Conservation (phyloP, 148 eudicot genomes). For the Vaccinium darrowii region DNA sequence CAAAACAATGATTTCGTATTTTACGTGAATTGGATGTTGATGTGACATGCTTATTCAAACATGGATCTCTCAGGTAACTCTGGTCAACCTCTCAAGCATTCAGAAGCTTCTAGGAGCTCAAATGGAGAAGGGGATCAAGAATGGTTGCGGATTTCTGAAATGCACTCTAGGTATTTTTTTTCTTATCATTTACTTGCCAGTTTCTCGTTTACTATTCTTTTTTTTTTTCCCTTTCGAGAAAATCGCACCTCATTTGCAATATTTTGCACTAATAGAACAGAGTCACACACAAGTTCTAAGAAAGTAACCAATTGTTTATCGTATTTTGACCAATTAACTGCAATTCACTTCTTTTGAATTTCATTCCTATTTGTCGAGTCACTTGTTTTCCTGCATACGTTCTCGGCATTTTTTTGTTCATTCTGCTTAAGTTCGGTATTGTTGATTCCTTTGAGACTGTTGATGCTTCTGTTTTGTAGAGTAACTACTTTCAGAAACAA, state of each 20-base stretch:
- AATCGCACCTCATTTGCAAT: not conserved
- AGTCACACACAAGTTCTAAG: not conserved
- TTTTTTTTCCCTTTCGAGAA: not conserved
- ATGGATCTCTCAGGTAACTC: slow-evolving; percentile 31
- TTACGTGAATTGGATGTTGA: not conserved
- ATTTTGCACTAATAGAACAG: not conserved
- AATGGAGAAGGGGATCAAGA: slow-evolving; percentile 57
- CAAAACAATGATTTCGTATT: not conserved
- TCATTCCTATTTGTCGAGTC: not conserved
- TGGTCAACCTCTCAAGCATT: slow-evolving; percentile 33
- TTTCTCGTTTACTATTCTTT: not conserved
- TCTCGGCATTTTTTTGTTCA: not conserved
- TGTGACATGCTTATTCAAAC: not conserved
- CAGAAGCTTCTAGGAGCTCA: slow-evolving; percentile 30
- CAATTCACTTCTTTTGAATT: not conserved
- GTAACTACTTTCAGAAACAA: slow-evolving; percentile 69
- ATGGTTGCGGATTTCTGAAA: slow-evolving; percentile 65
- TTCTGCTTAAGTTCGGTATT: not conserved
- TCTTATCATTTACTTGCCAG: slow-evolving; percentile 3
- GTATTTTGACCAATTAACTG: not conserved
- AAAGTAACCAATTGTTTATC: not conserved
- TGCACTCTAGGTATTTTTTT: slow-evolving; percentile 65
- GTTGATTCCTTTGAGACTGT: not conserved
- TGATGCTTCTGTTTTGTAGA: slow-evolving; percentile 34
- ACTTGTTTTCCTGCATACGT: not conserved